Conservation (phyloP, 805 yeast genomes). For the Nakazawaea peltata region DNA sequence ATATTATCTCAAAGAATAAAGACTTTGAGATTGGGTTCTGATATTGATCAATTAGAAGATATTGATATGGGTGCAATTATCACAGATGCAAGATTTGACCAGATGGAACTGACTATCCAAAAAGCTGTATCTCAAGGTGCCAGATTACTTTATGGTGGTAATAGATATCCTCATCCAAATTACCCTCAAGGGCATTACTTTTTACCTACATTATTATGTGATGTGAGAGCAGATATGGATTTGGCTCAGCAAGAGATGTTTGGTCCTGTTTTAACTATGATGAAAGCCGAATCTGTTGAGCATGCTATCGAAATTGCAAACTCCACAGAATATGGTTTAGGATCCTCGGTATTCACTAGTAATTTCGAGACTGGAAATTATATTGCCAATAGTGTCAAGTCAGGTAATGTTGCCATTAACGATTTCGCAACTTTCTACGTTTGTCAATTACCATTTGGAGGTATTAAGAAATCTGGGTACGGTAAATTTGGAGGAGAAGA, state of each 20-base stretch:
- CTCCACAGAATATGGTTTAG: slow-evolving; percentile 81
- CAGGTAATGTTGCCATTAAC: slow-evolving; percentile 94
- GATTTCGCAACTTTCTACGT: slow-evolving; percentile 96
- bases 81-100: slow-evolving; percentile 63
- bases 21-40: slow-evolving; percentile 73
- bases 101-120: slow-evolving; percentile 55
- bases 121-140: slow-evolving; percentile 86
- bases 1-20: slow-evolving; percentile 52
- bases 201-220: slow-evolving; percentile 80
- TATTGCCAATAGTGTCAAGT: slow-evolving; percentile 55
- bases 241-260: slow-evolving; percentile 89
- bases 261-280: slow-evolving; percentile 82
- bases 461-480: slow-evolving; percentile 85
- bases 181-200: slow-evolving; percentile 95
- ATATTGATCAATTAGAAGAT: slow-evolving; percentile 82
- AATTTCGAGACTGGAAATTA: slow-evolving; percentile 47
- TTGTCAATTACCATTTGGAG: slow-evolving; percentile 97
- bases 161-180: slow-evolving; percentile 74
- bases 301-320: slow-evolving; percentile 77
- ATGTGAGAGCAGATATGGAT: slow-evolving; percentile 68
- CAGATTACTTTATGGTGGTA: slow-evolving; percentile 70
- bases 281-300: slow-evolving; percentile 58
- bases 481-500: slow-evolving; percentile 98
- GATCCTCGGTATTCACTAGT: slow-evolving; percentile 82
- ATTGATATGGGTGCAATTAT: slow-evolving; percentile 97